phyloP scores from a whole-genome alignment of 345 rosid genomes.

The Eucalyptus erythrocorys region DNA sequence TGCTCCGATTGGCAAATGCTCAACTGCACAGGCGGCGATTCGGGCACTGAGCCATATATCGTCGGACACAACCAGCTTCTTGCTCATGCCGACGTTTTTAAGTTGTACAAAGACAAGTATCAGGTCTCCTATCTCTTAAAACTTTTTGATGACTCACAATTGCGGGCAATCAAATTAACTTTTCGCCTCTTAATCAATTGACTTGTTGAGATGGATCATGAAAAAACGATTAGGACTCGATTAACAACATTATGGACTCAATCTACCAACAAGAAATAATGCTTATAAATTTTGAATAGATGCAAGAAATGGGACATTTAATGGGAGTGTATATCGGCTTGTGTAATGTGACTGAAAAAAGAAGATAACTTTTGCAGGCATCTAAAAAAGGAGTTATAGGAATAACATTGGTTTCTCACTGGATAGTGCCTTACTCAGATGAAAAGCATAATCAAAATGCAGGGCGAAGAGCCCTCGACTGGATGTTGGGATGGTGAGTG shows the following conservation, averaged over 20 bases:
- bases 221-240: not conserved
- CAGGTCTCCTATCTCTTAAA: slow-evolving; percentile 7
- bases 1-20: not conserved
- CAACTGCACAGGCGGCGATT: slow-evolving; percentile 35
- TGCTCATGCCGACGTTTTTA: slow-evolving; percentile 32
- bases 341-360: not conserved
- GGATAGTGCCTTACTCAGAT: slow-evolving; percentile 12
- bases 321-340: not conserved
- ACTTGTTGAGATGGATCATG: not conserved
- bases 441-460: slow-evolving; percentile 1
- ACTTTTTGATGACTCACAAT: not conserved
- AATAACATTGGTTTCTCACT: slow-evolving; percentile 6
- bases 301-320: not conserved
- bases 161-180: not conserved
- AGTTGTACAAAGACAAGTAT: slow-evolving; percentile 19
- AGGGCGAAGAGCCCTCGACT: slow-evolving; percentile 19
- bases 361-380: not conserved
- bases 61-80: slow-evolving; percentile 31
- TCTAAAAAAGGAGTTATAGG: slow-evolving; percentile 20
- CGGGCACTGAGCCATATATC: slow-evolving; percentile 32
- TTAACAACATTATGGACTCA: not conserved
- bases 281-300: not conserved
- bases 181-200: not conserved
- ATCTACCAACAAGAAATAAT: not conserved
- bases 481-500: slow-evolving; percentile 28